Base-by-base conservation (phyloP, 192 early-diverging fungal genomes). In the Coemansia javaensis region DNA sequence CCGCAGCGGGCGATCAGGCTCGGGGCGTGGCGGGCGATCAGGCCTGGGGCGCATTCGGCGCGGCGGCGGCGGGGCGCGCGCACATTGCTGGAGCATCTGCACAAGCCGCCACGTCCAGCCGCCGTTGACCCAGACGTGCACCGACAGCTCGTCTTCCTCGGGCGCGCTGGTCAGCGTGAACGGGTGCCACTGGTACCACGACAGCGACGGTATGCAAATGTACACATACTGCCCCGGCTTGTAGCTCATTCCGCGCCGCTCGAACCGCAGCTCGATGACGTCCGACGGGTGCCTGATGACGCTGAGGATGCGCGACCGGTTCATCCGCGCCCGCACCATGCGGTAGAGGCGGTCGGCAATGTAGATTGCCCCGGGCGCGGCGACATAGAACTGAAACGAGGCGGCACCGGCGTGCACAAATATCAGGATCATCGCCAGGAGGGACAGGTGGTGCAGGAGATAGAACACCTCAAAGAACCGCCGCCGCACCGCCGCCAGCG, bases 141-240 rank as follows among this genome's bases (percentile, higher is more conserved):
- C 56, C 1, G 82, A 81, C 20, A 85, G 62, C 50, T 85, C 83
- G 36, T 79, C 74, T 32, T 90, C 87, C 35, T 90, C 77, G 1
- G 88, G 88, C 4, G 86, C 85, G 32, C 84, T 87, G 11, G 86
- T 90, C 49, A 90, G 66, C 0, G 88, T 90, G 59, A 90, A 90
- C 2, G 88, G 88, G 50, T 90, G 88, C 88, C 88, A 89, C 49
- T 90, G 80, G 59, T 64, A 66, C 48, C 59, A 62, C 23, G 81
- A 64, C 24, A 90, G 73, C 40, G 85, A 83, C 13, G 88, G 88
- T 14, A 84, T 79, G 50, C 66, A 79, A 20, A 90, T 25, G 47
- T 81, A 90, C 30, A 90, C 73, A 59, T 82, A 90, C 67, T 90
- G 88, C 4, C 88, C 88, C 4, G 83, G 79, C 47, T 82, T 75